A percentile compares a stretch with the other conserved stretches of the same genome.
Evolutionary conservation across 169 alveolate species (phyloP).

Genomic region (Cryptosporidium sp.): DNA sequence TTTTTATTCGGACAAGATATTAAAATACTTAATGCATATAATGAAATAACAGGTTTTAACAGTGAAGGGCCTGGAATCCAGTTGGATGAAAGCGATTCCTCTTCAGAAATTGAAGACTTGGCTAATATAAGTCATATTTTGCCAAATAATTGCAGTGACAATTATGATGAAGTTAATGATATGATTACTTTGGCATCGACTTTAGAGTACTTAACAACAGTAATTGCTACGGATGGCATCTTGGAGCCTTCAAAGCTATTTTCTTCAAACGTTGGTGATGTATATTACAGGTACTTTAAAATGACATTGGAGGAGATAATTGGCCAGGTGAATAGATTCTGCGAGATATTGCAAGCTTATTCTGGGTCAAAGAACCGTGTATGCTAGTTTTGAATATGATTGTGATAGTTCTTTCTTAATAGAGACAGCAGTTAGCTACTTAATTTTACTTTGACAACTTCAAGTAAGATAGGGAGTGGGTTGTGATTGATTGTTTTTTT

Average conservation of each 20-base stretch:
- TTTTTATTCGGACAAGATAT: slow-evolving; percentile 47
- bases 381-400: background rate
- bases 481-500: too few relatives aligned
- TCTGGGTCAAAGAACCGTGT: slow-evolving; percentile 25
- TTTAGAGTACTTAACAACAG: background rate
- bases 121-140: background rate
- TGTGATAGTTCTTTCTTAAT: background rate
- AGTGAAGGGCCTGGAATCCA: background rate
- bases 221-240: background rate
- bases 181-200: slow-evolving; percentile 51
- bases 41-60: too few relatives aligned
- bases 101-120: background rate
- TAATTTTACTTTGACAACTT: too few relatives aligned
- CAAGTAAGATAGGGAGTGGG: too few relatives aligned
- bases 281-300: slow-evolving; percentile 19
- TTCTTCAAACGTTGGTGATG: slow-evolving; percentile 26
- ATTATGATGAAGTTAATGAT: slow-evolving; percentile 16
- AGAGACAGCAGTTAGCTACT: background rate
- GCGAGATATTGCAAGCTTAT: background rate
- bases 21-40: background rate
- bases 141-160: background rate
- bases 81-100: too few relatives aligned
- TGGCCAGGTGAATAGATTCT: background rate
- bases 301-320: slow-evolving; percentile 10
- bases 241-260: slow-evolving; percentile 14